These are phyloP conservation scores for Nothophytophthora sp. DNA, from an alignment of 352 stramenopile genomes.

Conservation along the genomic window DNA sequence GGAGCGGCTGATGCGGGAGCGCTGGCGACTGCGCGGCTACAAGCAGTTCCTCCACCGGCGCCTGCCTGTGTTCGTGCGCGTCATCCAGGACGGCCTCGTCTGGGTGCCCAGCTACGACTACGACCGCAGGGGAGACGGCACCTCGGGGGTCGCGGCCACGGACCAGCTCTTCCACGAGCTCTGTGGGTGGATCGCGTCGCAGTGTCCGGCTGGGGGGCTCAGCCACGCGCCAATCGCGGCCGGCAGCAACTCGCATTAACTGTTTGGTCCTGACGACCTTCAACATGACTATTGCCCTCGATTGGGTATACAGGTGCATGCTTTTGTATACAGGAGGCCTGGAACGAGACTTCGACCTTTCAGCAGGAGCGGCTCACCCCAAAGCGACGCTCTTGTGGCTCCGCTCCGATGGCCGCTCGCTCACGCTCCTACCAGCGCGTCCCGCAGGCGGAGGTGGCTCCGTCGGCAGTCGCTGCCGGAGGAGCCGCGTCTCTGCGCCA, in stretches of 20 bases:
- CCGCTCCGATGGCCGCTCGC: slow-evolving; percentile 41
- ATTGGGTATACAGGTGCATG: too few relatives aligned
- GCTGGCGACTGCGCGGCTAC: slow-evolving; percentile 64
- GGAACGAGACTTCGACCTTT: too few relatives aligned
- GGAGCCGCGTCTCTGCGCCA: background rate
- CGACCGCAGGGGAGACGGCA: slow-evolving; percentile 46
- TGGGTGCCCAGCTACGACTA: slow-evolving; percentile 83
- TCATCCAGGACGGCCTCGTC: slow-evolving; percentile 67
- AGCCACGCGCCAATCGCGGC: too few relatives aligned
- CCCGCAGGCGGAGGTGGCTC: slow-evolving; percentile 33
- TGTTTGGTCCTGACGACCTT: too few relatives aligned
- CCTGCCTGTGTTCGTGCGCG: slow-evolving; percentile 67
- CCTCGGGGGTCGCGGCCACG: slow-evolving; percentile 9
- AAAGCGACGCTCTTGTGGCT: too few relatives aligned
- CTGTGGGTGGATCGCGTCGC: slow-evolving; percentile 23
- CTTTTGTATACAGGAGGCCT: too few relatives aligned
- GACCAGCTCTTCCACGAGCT: slow-evolving; percentile 30
- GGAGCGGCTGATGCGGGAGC: slow-evolving; percentile 35
- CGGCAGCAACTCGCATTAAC: too few relatives aligned
- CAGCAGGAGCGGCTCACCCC: background rate
- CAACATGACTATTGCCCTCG: too few relatives aligned
- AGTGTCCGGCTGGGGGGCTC: too few relatives aligned
- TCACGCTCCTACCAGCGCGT: slow-evolving; percentile 47
- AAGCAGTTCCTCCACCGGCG: slow-evolving; percentile 74
- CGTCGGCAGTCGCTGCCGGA: background rate